Conservation (phyloP, 73 alveolate genomes). For the Vitrella brassicaformis region DNA sequence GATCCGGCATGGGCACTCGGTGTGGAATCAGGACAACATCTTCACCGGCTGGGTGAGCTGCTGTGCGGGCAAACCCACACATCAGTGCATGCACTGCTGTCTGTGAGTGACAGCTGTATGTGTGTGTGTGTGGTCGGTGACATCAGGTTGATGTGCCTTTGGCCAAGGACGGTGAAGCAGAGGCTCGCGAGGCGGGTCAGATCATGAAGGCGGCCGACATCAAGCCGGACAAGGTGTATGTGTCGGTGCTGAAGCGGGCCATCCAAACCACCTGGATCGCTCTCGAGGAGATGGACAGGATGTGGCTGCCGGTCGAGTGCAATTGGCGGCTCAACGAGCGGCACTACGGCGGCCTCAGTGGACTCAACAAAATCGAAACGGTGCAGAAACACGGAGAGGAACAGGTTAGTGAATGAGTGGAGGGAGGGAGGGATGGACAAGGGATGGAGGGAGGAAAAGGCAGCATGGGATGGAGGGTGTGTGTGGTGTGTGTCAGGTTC, state of each 20-base stretch:
- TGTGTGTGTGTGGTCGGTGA: too few species aligned
- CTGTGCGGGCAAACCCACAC: too few species aligned
- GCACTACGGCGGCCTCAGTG: conserved; percentile 88
- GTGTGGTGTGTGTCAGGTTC: neutral
- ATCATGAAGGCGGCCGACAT: conserved; percentile 27
- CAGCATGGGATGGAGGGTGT: neutral
- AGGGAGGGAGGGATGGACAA: neutral
- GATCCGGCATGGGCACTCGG: conserved; percentile 39
- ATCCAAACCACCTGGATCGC: conserved; percentile 29
- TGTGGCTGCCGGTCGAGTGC: conserved; percentile 71
- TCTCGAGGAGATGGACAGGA: conserved; percentile 61
- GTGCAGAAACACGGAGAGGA: conserved; percentile 79
- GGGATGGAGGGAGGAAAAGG: neutral
- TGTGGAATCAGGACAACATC: conserved; percentile 34
- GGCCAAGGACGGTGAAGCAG: neutral
- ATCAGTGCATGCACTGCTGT: too few species aligned
- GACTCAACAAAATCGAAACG: conserved; percentile 83
- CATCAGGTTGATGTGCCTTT: neutral
- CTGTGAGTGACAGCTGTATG: too few species aligned
- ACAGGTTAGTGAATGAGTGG: conserved; percentile 6
- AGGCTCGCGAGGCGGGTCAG: neutral
- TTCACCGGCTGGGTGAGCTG: conserved; percentile 50
- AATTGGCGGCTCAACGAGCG: conserved; percentile 83
- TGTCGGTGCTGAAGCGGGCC: conserved; percentile 43
- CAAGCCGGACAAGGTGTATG: conserved; percentile 21